phyloP scores from a whole-genome alignment of 495 filamentous ascomycete genomes.

The Neurospora sp. region DNA sequence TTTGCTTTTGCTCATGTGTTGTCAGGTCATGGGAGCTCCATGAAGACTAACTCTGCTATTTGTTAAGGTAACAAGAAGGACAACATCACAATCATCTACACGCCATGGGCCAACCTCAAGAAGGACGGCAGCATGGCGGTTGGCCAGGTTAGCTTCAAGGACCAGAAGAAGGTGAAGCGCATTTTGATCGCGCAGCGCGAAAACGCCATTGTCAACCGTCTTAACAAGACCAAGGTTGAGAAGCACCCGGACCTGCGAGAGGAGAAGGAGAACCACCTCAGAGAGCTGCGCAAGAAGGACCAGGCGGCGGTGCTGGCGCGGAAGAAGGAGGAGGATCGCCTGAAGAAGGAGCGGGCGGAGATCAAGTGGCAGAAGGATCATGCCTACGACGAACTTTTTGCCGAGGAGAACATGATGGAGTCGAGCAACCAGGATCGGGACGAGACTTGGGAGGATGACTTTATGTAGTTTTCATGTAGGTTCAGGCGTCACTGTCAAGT shows the following conservation, averaged over 20 bases:
- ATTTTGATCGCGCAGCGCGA: slow-evolving; percentile 66
- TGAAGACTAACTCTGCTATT: not conserved
- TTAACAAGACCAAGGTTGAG: slow-evolving; percentile 91
- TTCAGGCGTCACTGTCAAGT: too few relatives aligned
- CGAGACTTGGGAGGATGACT: slow-evolving; percentile 59
- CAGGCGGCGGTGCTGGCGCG: slow-evolving; percentile 55
- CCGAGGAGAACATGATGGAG: slow-evolving; percentile 52
- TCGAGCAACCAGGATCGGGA: slow-evolving; percentile 60
- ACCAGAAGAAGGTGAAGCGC: slow-evolving; percentile 76
- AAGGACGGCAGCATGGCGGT: slow-evolving; percentile 95
- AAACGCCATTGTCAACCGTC: slow-evolving; percentile 85
- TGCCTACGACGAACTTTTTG: slow-evolving; percentile 80
- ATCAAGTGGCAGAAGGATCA: slow-evolving; percentile 91
- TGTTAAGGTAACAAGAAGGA: slow-evolving; percentile 88
- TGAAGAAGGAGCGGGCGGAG: slow-evolving; percentile 71
- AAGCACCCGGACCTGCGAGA: slow-evolving; percentile 69
- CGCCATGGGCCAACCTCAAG: slow-evolving; percentile 92
- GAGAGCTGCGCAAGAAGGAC: slow-evolving; percentile 58
- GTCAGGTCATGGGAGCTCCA: not conserved
- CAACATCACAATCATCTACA: slow-evolving; percentile 93
- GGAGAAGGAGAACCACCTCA: slow-evolving; percentile 67
- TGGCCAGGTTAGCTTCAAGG: slow-evolving; percentile 92
- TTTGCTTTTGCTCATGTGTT: not conserved
- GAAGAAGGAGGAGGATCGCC: slow-evolving; percentile 67
- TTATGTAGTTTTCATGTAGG: slow-evolving; percentile 42